These are phyloP conservation scores for Lachancea waltii DNA, from an alignment of 805 yeast genomes.

Conservation along the genomic window DNA sequence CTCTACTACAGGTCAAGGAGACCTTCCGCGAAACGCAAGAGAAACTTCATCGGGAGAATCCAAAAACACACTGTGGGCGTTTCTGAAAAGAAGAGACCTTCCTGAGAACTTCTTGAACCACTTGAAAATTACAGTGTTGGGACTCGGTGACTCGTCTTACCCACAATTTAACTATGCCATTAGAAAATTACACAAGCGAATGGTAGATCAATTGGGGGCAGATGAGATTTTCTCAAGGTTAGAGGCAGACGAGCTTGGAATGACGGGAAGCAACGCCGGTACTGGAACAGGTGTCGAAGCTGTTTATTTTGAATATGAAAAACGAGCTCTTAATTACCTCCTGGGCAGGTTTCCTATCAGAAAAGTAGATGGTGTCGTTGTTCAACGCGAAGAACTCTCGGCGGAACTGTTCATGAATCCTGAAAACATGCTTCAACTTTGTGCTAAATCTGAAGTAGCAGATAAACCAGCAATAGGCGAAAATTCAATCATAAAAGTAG, in stretches of 20 bases:
- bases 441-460: background rate
- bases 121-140: conserved; percentile 65
- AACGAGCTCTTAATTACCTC: conserved; percentile 37
- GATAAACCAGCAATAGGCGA: conserved; percentile 14
- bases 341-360: conserved; percentile 34
- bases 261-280: conserved; percentile 48
- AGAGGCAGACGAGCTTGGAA: conserved; percentile 82
- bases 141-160: conserved; percentile 90
- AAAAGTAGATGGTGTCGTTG: conserved; percentile 14
- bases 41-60: conserved; percentile 26
- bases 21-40: conserved; percentile 69
- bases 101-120: conserved; percentile 56
- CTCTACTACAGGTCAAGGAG: conserved; percentile 96
- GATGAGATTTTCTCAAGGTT: conserved; percentile 61
- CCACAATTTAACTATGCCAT: conserved; percentile 86
- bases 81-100: conserved; percentile 60
- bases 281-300: conserved; percentile 51
- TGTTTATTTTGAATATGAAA: conserved; percentile 70
- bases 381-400: conserved; percentile 20
- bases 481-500: conserved; percentile 29
- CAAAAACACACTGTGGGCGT: conserved; percentile 52
- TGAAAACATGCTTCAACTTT: conserved; percentile 17
- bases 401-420: conserved; percentile 27
- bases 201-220: conserved; percentile 74
- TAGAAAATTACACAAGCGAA: conserved; percentile 69